These are phyloP conservation scores for Chlorella vulgaris DNA, from an alignment of 139 green algal species.

Conservation along the genomic window DNA sequence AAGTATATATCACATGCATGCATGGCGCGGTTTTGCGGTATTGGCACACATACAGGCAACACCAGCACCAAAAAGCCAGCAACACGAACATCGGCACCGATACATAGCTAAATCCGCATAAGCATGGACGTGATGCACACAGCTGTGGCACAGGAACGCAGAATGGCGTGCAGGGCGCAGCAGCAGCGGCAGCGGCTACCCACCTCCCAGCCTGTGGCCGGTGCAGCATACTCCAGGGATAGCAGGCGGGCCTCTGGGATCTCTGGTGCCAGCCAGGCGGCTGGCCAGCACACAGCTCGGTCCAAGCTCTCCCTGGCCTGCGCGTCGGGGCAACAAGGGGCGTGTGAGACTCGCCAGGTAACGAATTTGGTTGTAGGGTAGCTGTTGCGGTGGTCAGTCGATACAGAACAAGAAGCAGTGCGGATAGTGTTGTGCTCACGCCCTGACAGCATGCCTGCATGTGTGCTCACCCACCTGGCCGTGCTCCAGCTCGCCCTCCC, in stretches of 20 bases:
- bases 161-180: neutral
- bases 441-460: neutral
- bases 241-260: slow-evolving; percentile 63
- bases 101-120: no score
- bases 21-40: no score
- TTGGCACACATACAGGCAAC: neutral
- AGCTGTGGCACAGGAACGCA: no score
- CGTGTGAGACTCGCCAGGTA: neutral
- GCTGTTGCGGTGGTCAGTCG: neutral
- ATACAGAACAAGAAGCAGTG: neutral
- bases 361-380: neutral
- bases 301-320: slow-evolving; percentile 38
- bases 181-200: neutral
- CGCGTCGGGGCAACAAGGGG: neutral
- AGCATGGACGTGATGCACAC: no score
- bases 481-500: slow-evolving; percentile 31
- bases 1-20: no score
- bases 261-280: slow-evolving; percentile 70
- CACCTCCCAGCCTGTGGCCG: slow-evolving; percentile 68
- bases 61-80: no score
- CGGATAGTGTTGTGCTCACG: neutral
- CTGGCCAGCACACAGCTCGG: slow-evolving; percentile 63
- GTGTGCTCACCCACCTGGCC: slow-evolving; percentile 20
- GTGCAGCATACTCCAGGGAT: slow-evolving; percentile 74
- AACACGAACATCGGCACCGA: no score